Percentiles rank a stretch among this genome's conserved stretches.
phyloP scores from a whole-genome alignment of 257 asterid species.

The Petunia axillaris region DNA sequence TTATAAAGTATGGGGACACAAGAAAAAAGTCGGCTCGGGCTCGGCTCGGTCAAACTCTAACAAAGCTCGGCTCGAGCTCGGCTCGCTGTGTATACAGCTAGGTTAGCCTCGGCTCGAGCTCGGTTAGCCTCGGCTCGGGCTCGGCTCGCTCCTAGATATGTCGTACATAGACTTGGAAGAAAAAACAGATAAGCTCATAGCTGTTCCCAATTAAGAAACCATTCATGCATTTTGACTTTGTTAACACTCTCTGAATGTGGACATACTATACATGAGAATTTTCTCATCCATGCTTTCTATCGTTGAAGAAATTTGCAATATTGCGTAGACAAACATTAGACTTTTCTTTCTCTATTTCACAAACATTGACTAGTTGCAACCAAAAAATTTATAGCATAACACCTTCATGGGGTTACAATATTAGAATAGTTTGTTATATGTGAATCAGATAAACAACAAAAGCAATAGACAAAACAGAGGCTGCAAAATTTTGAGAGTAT shows the following conservation, averaged over 20 bases:
- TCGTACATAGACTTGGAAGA: neutral
- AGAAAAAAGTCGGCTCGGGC: too few species aligned
- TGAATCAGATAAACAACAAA: neutral
- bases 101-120: too few species aligned
- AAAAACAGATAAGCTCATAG: neutral
- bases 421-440: slow-evolving; percentile 5
- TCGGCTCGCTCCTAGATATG: neutral
- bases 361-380: neutral
- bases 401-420: neutral
- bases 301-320: neutral
- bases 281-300: neutral
- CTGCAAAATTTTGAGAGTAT: neutral
- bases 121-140: too few species aligned
- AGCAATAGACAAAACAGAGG: neutral
- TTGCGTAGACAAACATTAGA: too few species aligned
- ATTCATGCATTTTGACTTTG: neutral
- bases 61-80: too few species aligned
- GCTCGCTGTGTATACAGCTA: too few species aligned
- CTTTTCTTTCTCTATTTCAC: too few species aligned
- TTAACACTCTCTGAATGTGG: neutral
- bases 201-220: neutral
- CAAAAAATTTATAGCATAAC: neutral
- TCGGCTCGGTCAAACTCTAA: too few species aligned
- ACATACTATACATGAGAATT: neutral
- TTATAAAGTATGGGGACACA: too few species aligned